These are phyloP conservation scores for Parachaetomium inaequale DNA, from an alignment of 495 filamentous ascomycete species.

Conservation along the genomic window DNA sequence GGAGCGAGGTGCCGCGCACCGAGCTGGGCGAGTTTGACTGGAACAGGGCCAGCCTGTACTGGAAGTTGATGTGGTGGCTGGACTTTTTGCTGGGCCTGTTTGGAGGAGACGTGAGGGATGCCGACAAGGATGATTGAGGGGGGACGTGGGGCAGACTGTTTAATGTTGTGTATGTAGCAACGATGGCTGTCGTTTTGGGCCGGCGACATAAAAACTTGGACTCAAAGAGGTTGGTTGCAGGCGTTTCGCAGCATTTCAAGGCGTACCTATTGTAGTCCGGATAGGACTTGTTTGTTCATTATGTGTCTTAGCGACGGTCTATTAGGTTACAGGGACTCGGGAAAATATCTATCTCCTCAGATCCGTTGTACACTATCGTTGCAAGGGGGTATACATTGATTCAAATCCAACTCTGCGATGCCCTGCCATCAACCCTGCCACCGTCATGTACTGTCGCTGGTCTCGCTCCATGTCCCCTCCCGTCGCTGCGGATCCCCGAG, in stretches of 20 bases:
- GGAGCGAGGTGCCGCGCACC: slow-evolving; percentile 67
- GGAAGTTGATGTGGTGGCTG: slow-evolving; percentile 57
- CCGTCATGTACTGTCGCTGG: slow-evolving; percentile 8
- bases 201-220: not conserved
- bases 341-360: not conserved
- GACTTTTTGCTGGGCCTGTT: slow-evolving; percentile 48
- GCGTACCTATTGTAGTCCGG: not conserved
- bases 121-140: slow-evolving; percentile 49
- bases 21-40: slow-evolving; percentile 82
- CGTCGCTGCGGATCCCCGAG: slow-evolving; percentile 15
- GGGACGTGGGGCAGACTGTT: not conserved
- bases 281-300: not conserved
- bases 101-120: slow-evolving; percentile 45
- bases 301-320: not conserved
- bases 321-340: not conserved
- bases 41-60: slow-evolving; percentile 70
- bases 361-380: not conserved
- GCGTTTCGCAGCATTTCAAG: slow-evolving; percentile 6
- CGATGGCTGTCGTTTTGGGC: not conserved
- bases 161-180: slow-evolving; percentile 7
- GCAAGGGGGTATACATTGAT: not conserved
- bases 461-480: slow-evolving; percentile 22
- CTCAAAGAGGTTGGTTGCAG: not conserved
- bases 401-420: not conserved
- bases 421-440: not conserved